Evolutionary conservation across 2,329 filamentous ascomycete genomes (phyloP), one percentile per base, ranked within the genome.

Genomic region (Microsporum ferrugineum): DNA sequence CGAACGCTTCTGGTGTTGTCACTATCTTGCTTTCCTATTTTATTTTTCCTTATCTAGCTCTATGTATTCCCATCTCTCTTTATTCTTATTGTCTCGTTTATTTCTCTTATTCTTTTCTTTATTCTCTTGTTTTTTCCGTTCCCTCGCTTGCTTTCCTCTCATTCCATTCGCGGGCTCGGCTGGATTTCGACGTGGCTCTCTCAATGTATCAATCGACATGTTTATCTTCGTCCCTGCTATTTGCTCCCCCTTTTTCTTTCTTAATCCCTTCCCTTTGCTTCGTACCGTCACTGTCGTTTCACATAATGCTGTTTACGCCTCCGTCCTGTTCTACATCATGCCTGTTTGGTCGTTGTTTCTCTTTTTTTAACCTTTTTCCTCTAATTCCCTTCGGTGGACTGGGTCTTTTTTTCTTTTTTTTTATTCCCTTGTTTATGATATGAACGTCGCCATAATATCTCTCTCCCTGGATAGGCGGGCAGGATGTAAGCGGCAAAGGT

Each of bases 11-110:
- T 8, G 47, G 8, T 33, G 27, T 34, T 53, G 60, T 17, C 59
- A n/a, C 23, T 47, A 41, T 58, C 14, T 41, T 38, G 31, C 12
- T 36, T 51, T 43, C 34, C 51, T 55, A 49, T 31, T 38, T 43
- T n/a, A 4, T 41, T n/a, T 17, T n/a, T 41, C 10, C 39, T 38
- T 43, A 38, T 39, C 31, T 55, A 60, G 51, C 56, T 60, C 39
- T 51, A 33, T 60, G 31, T 57, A 34, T 31, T 61, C 38, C 27
- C 27, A 39, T 36, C 31, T 61, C 29, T 49, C 61, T 56, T 45
- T 60, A 29, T 49, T 56, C 17, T 43, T 29, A 33, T 38, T 27
- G 29, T 39, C 33, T 38, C 57, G 12, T 51, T 23, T 60, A 14
- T 62, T 47, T 39, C 36, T 31, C 14, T 39, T 8, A 8, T 14